Conservation (phyloP, 768 basidiomycete species). For the Mycena rebaudengoi region DNA sequence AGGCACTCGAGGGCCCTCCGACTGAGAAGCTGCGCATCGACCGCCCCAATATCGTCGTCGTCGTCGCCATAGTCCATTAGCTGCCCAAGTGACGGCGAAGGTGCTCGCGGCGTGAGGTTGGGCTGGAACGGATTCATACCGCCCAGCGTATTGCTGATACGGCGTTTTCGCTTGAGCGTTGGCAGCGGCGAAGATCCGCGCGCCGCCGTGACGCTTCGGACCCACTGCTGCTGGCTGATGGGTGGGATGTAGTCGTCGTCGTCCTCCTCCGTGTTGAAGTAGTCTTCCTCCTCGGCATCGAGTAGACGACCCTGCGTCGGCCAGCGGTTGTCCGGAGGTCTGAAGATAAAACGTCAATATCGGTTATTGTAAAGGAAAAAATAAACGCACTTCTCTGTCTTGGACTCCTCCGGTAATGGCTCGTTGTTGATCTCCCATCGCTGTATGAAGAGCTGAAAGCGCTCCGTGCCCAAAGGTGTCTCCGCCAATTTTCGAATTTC, state of each 20-base stretch:
- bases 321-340: constrained; percentile 54
- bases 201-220: constrained; percentile 34
- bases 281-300: constrained; percentile 89
- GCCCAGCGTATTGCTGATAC: constrained; percentile 47
- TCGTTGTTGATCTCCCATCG: constrained; percentile 95
- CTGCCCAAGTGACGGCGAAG: constrained; percentile 62
- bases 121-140: constrained; percentile 58
- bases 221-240: constrained; percentile 48
- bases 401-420: constrained; percentile 64
- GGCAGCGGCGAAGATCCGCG: constrained; percentile 42
- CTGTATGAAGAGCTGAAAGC: constrained; percentile 77
- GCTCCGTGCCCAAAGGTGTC: constrained; percentile 66
- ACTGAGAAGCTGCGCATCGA: constrained; percentile 36
- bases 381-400: constrained; percentile 57
- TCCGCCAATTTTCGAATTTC: constrained; percentile 70
- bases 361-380: constrained; percentile 9
- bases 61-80: constrained; percentile 84
- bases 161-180: constrained; percentile 67
- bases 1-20: constrained; percentile 41
- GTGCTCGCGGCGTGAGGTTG: constrained; percentile 43
- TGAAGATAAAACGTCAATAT: constrained; percentile 31
- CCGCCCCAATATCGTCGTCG: constrained; percentile 59
- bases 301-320: constrained; percentile 56
- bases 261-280: constrained; percentile 92
- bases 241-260: constrained; percentile 51